phyloP scores from a whole-genome alignment of 2,329 filamentous ascomycete genomes.

The Dothistroma pini region DNA sequence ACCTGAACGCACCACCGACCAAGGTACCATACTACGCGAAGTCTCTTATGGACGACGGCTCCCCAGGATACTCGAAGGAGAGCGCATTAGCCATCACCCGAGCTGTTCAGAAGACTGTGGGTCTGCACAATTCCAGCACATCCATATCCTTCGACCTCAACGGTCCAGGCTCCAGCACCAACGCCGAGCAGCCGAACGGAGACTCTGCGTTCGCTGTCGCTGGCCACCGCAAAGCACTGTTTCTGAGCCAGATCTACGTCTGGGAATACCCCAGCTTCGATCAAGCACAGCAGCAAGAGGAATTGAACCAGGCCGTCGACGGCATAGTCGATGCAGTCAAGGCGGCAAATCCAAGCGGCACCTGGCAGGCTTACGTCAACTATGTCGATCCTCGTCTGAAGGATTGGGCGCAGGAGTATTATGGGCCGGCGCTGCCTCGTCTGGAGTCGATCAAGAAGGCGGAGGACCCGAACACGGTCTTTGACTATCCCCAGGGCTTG shows the following conservation, averaged over 20 bases:
- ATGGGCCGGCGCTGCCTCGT: conserved; percentile 12
- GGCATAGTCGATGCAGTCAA: conserved; percentile 10
- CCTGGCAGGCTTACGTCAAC: conserved; percentile 19
- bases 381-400: conserved; percentile 19
- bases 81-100: conserved; percentile 6
- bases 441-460: conserved; percentile 13
- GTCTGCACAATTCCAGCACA: conserved; percentile 3
- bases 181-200: conserved; percentile 15
- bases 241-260: conserved; percentile 19
- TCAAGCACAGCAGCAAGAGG: conserved; percentile 5
- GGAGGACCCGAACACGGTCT: conserved; percentile 13
- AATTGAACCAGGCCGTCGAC: conserved; percentile 11
- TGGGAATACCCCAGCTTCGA: conserved; percentile 15
- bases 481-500: conserved; percentile 19
- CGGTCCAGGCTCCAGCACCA: conserved; percentile 12
- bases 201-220: conserved; percentile 11
- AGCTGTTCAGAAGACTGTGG: conserved; percentile 15
- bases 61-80: conserved; percentile 9
- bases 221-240: conserved; percentile 13
- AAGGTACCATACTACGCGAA: conserved; percentile 19
- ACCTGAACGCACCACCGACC: conserved; percentile 14
- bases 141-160: conserved; percentile 21
- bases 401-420: conserved; percentile 15
- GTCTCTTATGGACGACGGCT: conserved; percentile 16
- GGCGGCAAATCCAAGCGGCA: conserved; percentile 6